A percentile compares a stretch with the other conserved stretches of the same genome.
These are phyloP conservation scores for Pseudopithomyces maydicus DNA, from an alignment of 2,329 filamentous ascomycete species.

Conservation along the genomic window DNA sequence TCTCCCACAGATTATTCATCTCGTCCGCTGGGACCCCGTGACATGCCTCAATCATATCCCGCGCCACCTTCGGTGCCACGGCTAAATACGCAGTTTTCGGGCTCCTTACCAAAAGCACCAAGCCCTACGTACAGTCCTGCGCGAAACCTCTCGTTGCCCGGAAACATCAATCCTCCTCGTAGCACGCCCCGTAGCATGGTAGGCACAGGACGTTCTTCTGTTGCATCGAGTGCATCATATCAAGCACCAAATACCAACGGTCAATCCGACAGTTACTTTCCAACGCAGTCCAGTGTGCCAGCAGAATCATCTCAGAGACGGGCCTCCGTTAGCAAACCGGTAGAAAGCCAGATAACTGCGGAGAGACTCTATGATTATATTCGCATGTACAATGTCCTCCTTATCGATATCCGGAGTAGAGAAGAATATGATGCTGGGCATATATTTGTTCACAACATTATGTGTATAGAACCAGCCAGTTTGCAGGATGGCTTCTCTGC, in stretches of 20 bases:
- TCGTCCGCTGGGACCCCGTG: slow-evolving; percentile 55
- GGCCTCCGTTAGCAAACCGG: slow-evolving; percentile 57
- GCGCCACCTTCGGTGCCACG: slow-evolving; percentile 53
- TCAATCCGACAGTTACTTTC: slow-evolving; percentile 50
- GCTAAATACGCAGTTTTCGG: slow-evolving; percentile 57
- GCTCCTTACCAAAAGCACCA: slow-evolving; percentile 70
- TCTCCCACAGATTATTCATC: slow-evolving; percentile 46
- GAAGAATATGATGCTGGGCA: slow-evolving; percentile 87
- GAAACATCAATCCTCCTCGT: slow-evolving; percentile 67
- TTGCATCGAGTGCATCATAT: slow-evolving; percentile 44
- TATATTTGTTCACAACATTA: slow-evolving; percentile 79
- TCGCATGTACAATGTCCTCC: slow-evolving; percentile 68
- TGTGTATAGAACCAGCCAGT: slow-evolving; percentile 87
- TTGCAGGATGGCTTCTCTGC: slow-evolving; percentile 70
- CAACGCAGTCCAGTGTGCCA: slow-evolving; percentile 26
- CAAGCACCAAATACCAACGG: slow-evolving; percentile 45
- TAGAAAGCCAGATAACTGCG: slow-evolving; percentile 67
- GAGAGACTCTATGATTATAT: slow-evolving; percentile 75
- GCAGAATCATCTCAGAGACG: slow-evolving; percentile 26
- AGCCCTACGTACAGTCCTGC: slow-evolving; percentile 81
- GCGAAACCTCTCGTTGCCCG: slow-evolving; percentile 69
- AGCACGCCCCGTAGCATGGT: slow-evolving; percentile 69
- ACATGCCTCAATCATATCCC: slow-evolving; percentile 53
- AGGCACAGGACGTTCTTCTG: slow-evolving; percentile 57
- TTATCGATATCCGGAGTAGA: slow-evolving; percentile 85